Conservation (phyloP, 2,329 filamentous ascomycete genomes). For the Penicillium digitatum region DNA sequence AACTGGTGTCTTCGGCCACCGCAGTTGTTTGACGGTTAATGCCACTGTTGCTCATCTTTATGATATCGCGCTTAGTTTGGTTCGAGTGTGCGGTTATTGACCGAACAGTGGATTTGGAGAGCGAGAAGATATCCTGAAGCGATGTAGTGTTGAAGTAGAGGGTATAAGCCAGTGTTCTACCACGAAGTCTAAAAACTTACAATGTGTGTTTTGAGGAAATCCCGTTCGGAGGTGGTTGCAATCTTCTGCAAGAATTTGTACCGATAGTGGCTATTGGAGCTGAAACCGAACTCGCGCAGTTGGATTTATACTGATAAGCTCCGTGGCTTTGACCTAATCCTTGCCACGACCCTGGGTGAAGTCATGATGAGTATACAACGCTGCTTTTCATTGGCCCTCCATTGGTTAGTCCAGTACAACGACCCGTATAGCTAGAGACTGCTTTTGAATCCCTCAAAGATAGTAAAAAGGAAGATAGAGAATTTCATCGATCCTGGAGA, state of each 20-base stretch:
- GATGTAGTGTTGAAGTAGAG: not conserved
- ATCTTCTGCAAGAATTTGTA: not conserved
- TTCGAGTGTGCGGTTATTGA: too few species aligned
- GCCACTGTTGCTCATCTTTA: not conserved
- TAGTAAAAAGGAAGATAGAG: too few species aligned
- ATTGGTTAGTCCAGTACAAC: too few species aligned
- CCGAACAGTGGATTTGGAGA: accelerated
- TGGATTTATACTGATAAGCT: constrained; percentile 5
- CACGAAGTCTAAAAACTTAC: not conserved
- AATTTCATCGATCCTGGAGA: too few species aligned
- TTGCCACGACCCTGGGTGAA: constrained; percentile 12
- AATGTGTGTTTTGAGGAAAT: not conserved
- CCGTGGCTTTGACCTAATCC: constrained; percentile 8
- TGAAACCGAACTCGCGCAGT: not conserved
- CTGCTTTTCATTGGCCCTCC: not conserved
- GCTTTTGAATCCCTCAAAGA: too few species aligned
- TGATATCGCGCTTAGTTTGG: not conserved
- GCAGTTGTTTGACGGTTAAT: constrained; percentile 14
- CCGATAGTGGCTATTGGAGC: not conserved
- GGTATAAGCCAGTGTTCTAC: not conserved
- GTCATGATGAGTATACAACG: constrained; percentile 15
- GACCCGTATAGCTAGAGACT: too few species aligned
- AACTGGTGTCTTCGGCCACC: constrained; percentile 25
- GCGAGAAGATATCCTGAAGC: accelerated
- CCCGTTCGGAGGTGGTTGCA: too few species aligned